phyloP scores from a whole-genome alignment of 371 early-diverging fungal genomes.

The Mortierella sp. region DNA sequence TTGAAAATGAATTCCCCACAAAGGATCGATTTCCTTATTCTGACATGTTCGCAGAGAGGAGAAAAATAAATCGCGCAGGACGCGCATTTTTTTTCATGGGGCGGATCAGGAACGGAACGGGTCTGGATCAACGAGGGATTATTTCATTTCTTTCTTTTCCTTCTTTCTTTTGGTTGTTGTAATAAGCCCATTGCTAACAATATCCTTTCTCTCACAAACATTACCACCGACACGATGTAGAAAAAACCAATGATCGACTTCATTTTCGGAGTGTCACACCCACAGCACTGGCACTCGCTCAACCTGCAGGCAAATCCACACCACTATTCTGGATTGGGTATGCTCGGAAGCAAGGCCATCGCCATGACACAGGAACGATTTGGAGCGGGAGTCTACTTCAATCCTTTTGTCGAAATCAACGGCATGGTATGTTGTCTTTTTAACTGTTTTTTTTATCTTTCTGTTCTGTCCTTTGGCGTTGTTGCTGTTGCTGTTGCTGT shows the following conservation, averaged over 20 bases:
- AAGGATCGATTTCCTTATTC: conserved; percentile 6
- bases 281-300: conserved; percentile 96
- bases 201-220: background rate
- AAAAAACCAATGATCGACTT: conserved; percentile 92
- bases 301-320: conserved; percentile 91
- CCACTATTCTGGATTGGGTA: conserved; percentile 89
- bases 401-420: conserved; percentile 91
- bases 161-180: background rate
- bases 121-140: background rate
- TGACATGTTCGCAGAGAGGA: background rate
- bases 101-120: conserved; percentile 17
- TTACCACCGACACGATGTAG: conserved; percentile 9
- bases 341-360: conserved; percentile 81
- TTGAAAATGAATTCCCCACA: conserved; percentile 12
- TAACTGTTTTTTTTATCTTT: too few species aligned
- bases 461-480: background rate
- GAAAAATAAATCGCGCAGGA: conserved; percentile 30
- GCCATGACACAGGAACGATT: conserved; percentile 84
- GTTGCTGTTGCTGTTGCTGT: background rate
- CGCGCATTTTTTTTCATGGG: conserved; percentile 15
- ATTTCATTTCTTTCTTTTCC: background rate
- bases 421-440: conserved; percentile 77
- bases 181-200: background rate
- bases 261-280: conserved; percentile 96
- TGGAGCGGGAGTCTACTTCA: conserved; percentile 96